Evolutionary conservation across 2,329 filamentous ascomycete genomes (phyloP), one percentile per base, ranked within the genome.

Genomic region (Dactylonectria macrodidyma): DNA sequence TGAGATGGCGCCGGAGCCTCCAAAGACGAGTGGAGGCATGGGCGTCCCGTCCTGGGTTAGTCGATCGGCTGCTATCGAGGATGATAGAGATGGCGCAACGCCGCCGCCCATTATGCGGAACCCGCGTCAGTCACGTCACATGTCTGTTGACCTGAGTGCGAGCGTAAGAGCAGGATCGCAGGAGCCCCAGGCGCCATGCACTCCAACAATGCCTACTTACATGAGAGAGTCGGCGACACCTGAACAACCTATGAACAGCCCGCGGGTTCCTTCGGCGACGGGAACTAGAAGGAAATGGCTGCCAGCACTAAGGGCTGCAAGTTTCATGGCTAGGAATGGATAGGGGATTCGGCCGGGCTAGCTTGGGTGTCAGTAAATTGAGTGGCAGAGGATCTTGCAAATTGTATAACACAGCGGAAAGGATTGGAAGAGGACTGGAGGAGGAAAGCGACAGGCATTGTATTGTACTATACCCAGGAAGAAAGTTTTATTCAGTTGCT

Each of bases 21-120:
- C 62, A 14, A 74, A 72, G 65, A 73, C 67, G 46, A 73, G 75
- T 34, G 62, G 71, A 7, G 60, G 72, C 0, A 81, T 83, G 59
- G 84, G 83, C 7, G 74, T 82, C 41, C 84, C 79, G 9, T 84
- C 80, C 9, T 85, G 79, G 81, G 78, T 78, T 7, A 79, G 77
- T 59, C 78, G 82, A 16, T 77, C 71, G 14, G 77, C 79, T 3
- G 65, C 77, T 0, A 65, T 71, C 0, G 84, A 84, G 1, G 84
- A 86, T 4, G 85, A 87, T 10, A 76, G 82, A 4, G 76, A 80
- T 1, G 84, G 87, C 34, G 85, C 86, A 0, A 90, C 88, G 8
- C 88, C 88, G 3, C 88, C 88, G 5, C 88, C 88, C 2, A 90
- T 90, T 58, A 78, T 85, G 80, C 82, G 87, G 16, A 86, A 84